Evolutionary conservation across 192 early-diverging fungal species (phyloP).

Genomic region (Spinellus fusiger): DNA sequence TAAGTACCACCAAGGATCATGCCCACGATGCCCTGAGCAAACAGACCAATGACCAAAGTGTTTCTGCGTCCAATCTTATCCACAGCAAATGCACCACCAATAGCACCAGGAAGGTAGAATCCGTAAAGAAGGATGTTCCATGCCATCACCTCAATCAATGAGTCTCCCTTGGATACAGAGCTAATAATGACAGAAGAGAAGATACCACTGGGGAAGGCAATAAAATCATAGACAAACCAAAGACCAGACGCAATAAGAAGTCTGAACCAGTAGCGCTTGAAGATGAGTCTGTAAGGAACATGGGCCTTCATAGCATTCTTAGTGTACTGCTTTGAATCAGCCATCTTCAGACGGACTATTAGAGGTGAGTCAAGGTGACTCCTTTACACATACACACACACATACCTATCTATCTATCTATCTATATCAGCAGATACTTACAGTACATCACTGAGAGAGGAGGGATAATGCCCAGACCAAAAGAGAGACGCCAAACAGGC

Average conservation of each 20-base stretch:
- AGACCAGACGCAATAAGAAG: constrained; percentile 36
- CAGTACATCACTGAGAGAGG: constrained; percentile 47
- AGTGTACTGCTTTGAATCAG: constrained; percentile 41
- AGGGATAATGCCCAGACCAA: constrained; percentile 45
- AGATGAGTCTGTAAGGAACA: constrained; percentile 47
- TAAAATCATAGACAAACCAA: constrained; percentile 47
- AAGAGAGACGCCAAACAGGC: constrained; percentile 46
- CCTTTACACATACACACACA: too few relatives aligned
- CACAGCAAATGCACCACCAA: constrained; percentile 40
- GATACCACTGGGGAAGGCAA: constrained; percentile 33
- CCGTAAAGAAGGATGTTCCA: constrained; percentile 48
- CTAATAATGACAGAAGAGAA: constrained; percentile 40
- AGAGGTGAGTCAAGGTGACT: neutral
- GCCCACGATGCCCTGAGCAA: constrained; percentile 42
- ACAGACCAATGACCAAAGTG: constrained; percentile 50
- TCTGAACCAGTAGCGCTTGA: constrained; percentile 49
- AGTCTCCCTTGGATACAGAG: constrained; percentile 12
- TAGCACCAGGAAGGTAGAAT: constrained; percentile 51
- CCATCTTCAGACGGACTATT: constrained; percentile 50
- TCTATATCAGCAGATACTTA: constrained; percentile 4
- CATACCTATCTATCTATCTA: too few relatives aligned
- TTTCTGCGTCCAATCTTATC: constrained; percentile 50
- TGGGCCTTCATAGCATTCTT: constrained; percentile 37
- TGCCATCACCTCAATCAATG: constrained; percentile 35
- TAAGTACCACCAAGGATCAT: constrained; percentile 44